Evolutionary conservation across 169 alveolate species (phyloP).

Genomic region (Theileria annulata): DNA sequence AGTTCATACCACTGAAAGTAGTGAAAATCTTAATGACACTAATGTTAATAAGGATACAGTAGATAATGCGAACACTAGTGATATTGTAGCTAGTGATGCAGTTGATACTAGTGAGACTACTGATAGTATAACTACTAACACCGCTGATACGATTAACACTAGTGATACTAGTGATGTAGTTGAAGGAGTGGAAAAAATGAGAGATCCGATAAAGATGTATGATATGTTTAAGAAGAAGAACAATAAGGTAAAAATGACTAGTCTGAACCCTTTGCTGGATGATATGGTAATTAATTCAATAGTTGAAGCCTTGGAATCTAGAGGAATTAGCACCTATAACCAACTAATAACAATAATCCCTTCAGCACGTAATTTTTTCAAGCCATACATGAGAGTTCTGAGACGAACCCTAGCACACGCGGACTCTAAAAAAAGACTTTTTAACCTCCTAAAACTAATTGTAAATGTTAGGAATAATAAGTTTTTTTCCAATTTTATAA

Average conservation of each 20-base stretch:
- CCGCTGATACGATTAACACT: background rate
- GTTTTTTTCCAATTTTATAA: background rate
- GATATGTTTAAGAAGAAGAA: conserved; percentile 15
- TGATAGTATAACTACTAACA: background rate
- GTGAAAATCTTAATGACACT: background rate
- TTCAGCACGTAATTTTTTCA: background rate
- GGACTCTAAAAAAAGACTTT: background rate
- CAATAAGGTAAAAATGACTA: background rate
- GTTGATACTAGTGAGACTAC: background rate
- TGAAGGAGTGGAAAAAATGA: background rate
- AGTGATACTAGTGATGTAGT: background rate
- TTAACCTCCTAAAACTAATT: background rate
- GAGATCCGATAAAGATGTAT: background rate
- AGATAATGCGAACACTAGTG: background rate
- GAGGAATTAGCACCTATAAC: conserved; percentile 38
- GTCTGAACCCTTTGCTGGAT: conserved; percentile 11
- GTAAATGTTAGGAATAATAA: conserved; percentile 4
- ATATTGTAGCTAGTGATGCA: background rate
- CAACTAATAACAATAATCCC: background rate
- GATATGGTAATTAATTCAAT: background rate
- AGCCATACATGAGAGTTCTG: background rate
- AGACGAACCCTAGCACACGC: background rate
- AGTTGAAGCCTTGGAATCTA: conserved; percentile 22
- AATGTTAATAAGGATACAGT: too few species aligned
- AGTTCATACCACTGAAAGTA: background rate